A percentile compares a stretch with the other conserved stretches of the same genome.
Conservation (phyloP, 192 early-diverging fungal species). For the Coemansia reversa region DNA sequence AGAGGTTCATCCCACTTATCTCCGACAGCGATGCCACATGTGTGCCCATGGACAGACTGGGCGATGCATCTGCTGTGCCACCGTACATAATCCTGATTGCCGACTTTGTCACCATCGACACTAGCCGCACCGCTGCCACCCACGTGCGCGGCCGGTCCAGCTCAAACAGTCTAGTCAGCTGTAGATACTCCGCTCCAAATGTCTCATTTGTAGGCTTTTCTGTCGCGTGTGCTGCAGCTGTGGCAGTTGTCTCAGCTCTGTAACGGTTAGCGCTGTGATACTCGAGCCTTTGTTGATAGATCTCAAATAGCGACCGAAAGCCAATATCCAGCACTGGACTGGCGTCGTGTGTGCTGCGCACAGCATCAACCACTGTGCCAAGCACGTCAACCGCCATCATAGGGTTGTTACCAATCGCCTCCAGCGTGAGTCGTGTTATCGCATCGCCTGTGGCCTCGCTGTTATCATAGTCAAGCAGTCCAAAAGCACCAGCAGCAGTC, state of each 20-base stretch:
- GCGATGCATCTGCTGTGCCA: slow-evolving; percentile 23
- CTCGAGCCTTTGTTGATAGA: slow-evolving; percentile 37
- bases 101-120: slow-evolving; percentile 49
- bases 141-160: slow-evolving; percentile 48
- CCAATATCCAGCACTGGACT: slow-evolving; percentile 49
- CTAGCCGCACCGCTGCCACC: slow-evolving; percentile 45
- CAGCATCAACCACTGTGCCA: slow-evolving; percentile 40
- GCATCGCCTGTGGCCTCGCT: slow-evolving; percentile 36
- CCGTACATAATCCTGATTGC: slow-evolving; percentile 53
- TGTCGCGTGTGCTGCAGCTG: not conserved
- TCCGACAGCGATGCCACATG: slow-evolving; percentile 47
- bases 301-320: slow-evolving; percentile 49
- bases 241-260: slow-evolving; percentile 1
- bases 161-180: slow-evolving; percentile 45
- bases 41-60: slow-evolving; percentile 38
- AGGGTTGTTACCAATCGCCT: slow-evolving; percentile 16
- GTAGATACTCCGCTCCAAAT: slow-evolving; percentile 51
- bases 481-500: not conserved
- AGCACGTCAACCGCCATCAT: slow-evolving; percentile 27
- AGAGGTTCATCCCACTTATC: slow-evolving; percentile 38
- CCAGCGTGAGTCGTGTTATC: slow-evolving; percentile 27
- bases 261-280: slow-evolving; percentile 50
- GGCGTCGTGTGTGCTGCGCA: slow-evolving; percentile 45
- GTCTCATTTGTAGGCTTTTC: slow-evolving; percentile 5
- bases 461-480: slow-evolving; percentile 48